phyloP scores from a whole-genome alignment of 768 basidiomycete genomes.

The Lentinula guzmanii region DNA sequence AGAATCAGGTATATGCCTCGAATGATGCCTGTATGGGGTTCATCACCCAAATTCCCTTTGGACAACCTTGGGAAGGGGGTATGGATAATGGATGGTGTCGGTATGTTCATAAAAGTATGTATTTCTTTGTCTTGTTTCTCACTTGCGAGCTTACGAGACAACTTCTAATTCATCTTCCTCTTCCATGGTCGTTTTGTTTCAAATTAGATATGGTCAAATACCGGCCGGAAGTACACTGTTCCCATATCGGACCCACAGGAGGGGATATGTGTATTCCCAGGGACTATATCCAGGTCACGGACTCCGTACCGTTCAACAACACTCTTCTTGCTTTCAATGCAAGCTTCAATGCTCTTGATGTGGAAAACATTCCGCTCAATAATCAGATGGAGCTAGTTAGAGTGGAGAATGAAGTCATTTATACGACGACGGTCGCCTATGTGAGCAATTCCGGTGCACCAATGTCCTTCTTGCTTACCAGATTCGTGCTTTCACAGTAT shows the following conservation, averaged over 20 bases:
- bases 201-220: conserved; percentile 5
- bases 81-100: conserved; percentile 5
- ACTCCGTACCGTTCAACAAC: background rate
- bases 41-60: conserved; percentile 1
- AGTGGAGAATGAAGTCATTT: background rate
- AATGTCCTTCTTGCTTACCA: background rate
- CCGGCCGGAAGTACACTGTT: conserved; percentile 7
- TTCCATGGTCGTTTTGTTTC: background rate
- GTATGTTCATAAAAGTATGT: background rate
- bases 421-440: background rate
- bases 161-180: too few species aligned
- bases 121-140: too few species aligned
- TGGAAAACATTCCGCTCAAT: background rate
- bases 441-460: background rate
- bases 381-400: background rate
- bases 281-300: background rate
- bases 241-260: conserved; percentile 8
- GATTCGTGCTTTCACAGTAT: background rate
- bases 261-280: conserved; percentile 8
- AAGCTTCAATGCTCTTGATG: conserved; percentile 1
- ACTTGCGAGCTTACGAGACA: too few species aligned
- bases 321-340: conserved; percentile 1
- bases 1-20: conserved; percentile 5
- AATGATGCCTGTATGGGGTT: background rate
- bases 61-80: conserved; percentile 6